Evolutionary conservation across 2,329 filamentous ascomycete genomes (phyloP).

Genomic region (Chrysoporthe puriensis): DNA sequence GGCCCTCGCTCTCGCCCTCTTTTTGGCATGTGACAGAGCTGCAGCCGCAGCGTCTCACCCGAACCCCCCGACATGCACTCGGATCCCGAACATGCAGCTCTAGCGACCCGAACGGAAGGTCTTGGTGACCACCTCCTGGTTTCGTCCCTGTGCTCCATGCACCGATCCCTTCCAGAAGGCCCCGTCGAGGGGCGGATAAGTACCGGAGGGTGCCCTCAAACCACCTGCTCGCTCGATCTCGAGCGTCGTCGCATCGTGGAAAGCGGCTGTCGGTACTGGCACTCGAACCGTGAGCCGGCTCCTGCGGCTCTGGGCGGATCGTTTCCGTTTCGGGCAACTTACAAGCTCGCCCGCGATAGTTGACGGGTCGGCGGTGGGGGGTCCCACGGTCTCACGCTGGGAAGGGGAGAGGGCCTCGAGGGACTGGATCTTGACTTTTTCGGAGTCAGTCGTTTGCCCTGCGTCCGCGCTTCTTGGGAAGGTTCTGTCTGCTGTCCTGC

Average conservation of each 20-base stretch:
- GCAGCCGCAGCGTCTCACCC: background rate
- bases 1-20: no score
- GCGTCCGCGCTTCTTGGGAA: no score
- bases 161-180: background rate
- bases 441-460: no score
- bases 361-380: no score
- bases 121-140: background rate
- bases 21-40: background rate
- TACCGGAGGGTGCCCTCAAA: background rate
- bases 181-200: background rate
- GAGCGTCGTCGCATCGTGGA: background rate
- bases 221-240: background rate
- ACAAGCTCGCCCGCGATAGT: conserved; percentile 1
- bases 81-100: background rate
- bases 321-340: conserved; percentile 8
- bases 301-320: background rate
- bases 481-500: no score
- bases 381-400: no score
- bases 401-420: background rate
- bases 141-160: background rate
- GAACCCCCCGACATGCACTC: background rate
- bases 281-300: conserved; percentile 5
- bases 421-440: background rate
- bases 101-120: background rate
- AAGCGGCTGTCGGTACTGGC: conserved; percentile 11